Percentiles rank a stretch among this genome's conserved stretches.
These are phyloP conservation scores for Penicillium digitatum DNA, from an alignment of 2,329 filamentous ascomycete species.

Conservation along the genomic window DNA sequence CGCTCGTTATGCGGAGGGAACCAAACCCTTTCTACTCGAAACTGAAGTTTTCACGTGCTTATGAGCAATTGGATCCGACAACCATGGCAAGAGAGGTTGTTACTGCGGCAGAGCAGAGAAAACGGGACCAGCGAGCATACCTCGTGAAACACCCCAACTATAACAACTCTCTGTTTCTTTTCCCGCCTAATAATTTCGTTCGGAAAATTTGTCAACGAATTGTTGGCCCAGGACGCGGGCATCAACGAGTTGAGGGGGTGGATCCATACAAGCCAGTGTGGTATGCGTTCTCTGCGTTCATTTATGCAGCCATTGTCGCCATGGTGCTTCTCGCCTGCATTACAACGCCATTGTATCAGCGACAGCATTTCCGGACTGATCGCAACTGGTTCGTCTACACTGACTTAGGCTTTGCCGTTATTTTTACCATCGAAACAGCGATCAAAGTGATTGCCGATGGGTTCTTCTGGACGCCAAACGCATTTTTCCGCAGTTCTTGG, in stretches of 20 bases:
- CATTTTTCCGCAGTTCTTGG: slow-evolving; percentile 94
- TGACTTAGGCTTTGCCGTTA: slow-evolving; percentile 78
- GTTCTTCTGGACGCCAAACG: slow-evolving; percentile 94
- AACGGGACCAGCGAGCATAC: slow-evolving; percentile 86
- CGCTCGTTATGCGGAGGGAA: slow-evolving; percentile 61
- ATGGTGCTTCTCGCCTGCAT: slow-evolving; percentile 97
- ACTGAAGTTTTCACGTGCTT: slow-evolving; percentile 64
- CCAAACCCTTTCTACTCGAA: slow-evolving; percentile 94
- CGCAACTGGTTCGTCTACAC: slow-evolving; percentile 94
- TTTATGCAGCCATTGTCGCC: slow-evolving; percentile 88
- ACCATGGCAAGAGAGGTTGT: slow-evolving; percentile 90
- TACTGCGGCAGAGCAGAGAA: slow-evolving; percentile 73
- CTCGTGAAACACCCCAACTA: slow-evolving; percentile 81
- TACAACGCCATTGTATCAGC: slow-evolving; percentile 91
- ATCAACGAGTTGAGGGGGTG: slow-evolving; percentile 81
- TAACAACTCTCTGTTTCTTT: slow-evolving; percentile 87
- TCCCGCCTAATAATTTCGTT: slow-evolving; percentile 71
- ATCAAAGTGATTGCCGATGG: slow-evolving; percentile 96
- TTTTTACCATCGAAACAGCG: slow-evolving; percentile 80
- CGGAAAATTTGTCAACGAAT: slow-evolving; percentile 80
- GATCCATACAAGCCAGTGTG: slow-evolving; percentile 84
- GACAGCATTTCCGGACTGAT: slow-evolving; percentile 69
- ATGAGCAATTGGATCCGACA: slow-evolving; percentile 76
- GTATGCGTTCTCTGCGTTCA: slow-evolving; percentile 89
- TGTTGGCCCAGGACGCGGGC: slow-evolving; percentile 85